These are phyloP conservation scores for Symbiodinium natans DNA, from an alignment of 73 alveolate species.

Conservation along the genomic window DNA sequence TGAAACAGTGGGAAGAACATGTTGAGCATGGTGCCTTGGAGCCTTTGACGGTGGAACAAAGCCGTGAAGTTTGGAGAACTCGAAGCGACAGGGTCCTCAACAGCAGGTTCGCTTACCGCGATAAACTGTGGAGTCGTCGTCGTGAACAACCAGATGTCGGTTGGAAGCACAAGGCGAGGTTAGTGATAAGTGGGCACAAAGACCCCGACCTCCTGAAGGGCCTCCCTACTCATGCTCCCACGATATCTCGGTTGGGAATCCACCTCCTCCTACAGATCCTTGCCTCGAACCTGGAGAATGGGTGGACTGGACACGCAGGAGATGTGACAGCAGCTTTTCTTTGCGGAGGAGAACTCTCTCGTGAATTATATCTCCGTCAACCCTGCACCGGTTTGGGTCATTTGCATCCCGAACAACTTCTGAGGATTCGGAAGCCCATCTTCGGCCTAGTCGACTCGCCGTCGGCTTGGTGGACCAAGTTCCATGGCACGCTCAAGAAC, in stretches of 20 bases:
- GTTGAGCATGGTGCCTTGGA: not conserved
- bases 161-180: not conserved
- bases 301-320: not conserved
- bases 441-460: not conserved
- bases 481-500: not conserved
- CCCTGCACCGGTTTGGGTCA: not conserved
- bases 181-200: not conserved
- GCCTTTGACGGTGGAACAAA: conserved; percentile 8
- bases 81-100: not conserved
- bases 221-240: conserved; percentile 16
- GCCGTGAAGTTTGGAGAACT: not conserved
- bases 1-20: conserved; percentile 1
- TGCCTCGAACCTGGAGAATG: not conserved
- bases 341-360: not conserved
- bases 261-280: not conserved
- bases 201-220: conserved; percentile 11
- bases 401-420: not conserved
- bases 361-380: not conserved
- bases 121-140: not conserved
- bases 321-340: not conserved
- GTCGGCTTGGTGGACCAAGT: not conserved
- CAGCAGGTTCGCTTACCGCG: conserved; percentile 1
- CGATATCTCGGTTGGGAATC: not conserved
- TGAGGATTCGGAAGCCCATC: not conserved
- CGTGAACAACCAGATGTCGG: not conserved